Percentiles rank a stretch among this genome's conserved stretches.
phyloP scores from a whole-genome alignment of 495 filamentous ascomycete genomes.

The Neurospora sp. region DNA sequence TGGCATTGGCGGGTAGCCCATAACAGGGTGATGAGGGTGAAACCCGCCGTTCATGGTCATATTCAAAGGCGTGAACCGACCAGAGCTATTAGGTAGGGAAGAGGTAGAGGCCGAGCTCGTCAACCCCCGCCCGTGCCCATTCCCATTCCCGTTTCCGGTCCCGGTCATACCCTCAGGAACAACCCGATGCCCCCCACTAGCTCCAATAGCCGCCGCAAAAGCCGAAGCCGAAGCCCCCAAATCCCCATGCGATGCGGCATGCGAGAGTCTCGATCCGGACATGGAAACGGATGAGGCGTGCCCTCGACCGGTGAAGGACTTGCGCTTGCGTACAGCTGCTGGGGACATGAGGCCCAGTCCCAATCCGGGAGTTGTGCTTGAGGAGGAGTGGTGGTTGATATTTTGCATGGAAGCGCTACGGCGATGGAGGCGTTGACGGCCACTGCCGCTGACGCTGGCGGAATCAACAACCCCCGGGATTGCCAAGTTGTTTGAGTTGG shows the following conservation, averaged over 20 bases:
- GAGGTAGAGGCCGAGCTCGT: background rate
- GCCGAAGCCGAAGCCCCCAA: background rate
- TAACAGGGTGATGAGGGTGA: background rate
- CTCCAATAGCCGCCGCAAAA: background rate
- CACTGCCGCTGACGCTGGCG: slow-evolving; percentile 15
- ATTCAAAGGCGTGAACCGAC: background rate
- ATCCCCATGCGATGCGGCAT: background rate
- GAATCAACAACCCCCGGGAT: slow-evolving; percentile 5
- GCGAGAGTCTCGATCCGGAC: background rate
- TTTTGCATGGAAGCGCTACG: slow-evolving; percentile 20
- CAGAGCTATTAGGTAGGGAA: background rate
- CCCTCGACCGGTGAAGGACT: slow-evolving; percentile 16
- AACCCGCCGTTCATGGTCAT: background rate
- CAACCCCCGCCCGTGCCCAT: too few relatives aligned
- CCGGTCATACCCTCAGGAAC: background rate
- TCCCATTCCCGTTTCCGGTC: background rate
- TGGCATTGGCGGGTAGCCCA: background rate
- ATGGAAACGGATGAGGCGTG: background rate
- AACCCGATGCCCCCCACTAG: background rate
- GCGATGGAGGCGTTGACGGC: slow-evolving; percentile 14
- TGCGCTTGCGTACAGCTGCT: slow-evolving; percentile 16
- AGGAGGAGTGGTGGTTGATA: slow-evolving; percentile 8
- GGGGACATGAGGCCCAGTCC: background rate
- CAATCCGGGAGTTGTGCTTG: slow-evolving; percentile 1
- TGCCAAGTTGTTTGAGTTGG: background rate